A percentile compares a stretch with the other conserved stretches of the same genome.
Evolutionary conservation across 108 stramenopile species (phyloP).

Genomic region (Pseudonitzschia pungens): DNA sequence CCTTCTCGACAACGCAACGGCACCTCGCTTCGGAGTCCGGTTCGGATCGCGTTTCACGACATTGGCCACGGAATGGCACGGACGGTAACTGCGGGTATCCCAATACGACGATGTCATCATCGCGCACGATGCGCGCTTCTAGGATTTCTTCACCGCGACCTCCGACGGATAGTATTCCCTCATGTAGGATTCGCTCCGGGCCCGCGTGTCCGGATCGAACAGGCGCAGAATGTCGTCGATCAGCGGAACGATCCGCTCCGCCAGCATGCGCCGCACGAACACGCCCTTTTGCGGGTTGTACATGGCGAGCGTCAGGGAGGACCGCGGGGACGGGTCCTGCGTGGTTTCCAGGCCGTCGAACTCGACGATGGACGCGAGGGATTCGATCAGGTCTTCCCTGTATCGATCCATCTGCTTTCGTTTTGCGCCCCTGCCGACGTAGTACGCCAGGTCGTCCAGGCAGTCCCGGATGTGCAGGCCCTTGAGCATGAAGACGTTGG

Average conservation of each 20-base stretch:
- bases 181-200: constrained; percentile 1
- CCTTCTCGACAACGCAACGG: no score
- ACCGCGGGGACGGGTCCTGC: constrained; percentile 74
- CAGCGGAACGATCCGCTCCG: constrained; percentile 60
- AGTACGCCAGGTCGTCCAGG: constrained; percentile 60
- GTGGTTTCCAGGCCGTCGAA: constrained; percentile 86
- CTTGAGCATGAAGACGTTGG: constrained; percentile 49
- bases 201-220: constrained; percentile 22
- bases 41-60: no score
- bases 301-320: constrained; percentile 62
- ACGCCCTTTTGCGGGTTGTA: constrained; percentile 54
- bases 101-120: no score
- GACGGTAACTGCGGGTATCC: no score
- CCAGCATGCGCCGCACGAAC: constrained; percentile 68
- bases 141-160: background rate
- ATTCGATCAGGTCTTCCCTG: constrained; percentile 49
- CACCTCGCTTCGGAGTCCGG: no score
- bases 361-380: constrained; percentile 71
- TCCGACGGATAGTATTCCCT: constrained; percentile 13
- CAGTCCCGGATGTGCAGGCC: constrained; percentile 57
- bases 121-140: no score
- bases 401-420: constrained; percentile 13
- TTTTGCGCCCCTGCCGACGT: constrained; percentile 27
- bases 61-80: no score
- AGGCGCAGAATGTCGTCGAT: constrained; percentile 19